These are phyloP conservation scores for Fomitopsis schrenkii DNA, from an alignment of 1,284 basidiomycete genomes.

Conservation along the genomic window DNA sequence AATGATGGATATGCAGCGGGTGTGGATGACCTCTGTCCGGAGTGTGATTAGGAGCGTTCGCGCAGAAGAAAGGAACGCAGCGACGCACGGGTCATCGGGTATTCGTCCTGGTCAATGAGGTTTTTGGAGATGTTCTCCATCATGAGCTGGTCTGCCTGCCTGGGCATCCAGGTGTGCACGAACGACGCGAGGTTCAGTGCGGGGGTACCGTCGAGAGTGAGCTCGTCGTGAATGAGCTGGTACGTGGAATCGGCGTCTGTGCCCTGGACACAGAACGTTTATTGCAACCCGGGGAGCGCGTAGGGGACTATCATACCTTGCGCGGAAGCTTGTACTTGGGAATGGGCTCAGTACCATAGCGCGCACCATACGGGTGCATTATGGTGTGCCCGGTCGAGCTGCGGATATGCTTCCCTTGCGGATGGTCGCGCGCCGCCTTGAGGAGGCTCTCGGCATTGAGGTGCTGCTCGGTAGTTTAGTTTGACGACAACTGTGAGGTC, in stretches of 20 bases:
- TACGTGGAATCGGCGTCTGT: constrained; percentile 58
- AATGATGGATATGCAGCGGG: constrained; percentile 82
- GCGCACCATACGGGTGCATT: constrained; percentile 53
- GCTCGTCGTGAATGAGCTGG: constrained; percentile 83
- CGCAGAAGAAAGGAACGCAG: neutral
- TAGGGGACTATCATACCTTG: constrained; percentile 32
- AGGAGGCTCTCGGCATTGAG: constrained; percentile 62
- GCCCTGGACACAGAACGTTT: constrained; percentile 35
- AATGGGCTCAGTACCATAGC: constrained; percentile 59
- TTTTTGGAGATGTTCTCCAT: constrained; percentile 87
- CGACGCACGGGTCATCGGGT: constrained; percentile 73
- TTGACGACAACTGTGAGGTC: neutral
- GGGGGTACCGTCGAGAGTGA: constrained; percentile 76
- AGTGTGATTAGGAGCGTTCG: neutral
- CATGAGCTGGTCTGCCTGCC: constrained; percentile 68
- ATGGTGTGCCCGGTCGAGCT: constrained; percentile 32
- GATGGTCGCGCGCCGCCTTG: constrained; percentile 37
- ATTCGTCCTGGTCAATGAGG: constrained; percentile 89
- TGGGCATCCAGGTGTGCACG: constrained; percentile 60
- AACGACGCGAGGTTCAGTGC: constrained; percentile 82
- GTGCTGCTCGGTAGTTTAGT: constrained; percentile 38
- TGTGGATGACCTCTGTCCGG: constrained; percentile 63
- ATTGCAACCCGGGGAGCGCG: neutral
- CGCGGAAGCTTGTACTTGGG: constrained; percentile 67
- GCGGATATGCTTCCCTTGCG: constrained; percentile 31